These are phyloP conservation scores for Ambrosia hybrid DNA, from an alignment of 140 eudicot species.

Conservation along the genomic window DNA sequence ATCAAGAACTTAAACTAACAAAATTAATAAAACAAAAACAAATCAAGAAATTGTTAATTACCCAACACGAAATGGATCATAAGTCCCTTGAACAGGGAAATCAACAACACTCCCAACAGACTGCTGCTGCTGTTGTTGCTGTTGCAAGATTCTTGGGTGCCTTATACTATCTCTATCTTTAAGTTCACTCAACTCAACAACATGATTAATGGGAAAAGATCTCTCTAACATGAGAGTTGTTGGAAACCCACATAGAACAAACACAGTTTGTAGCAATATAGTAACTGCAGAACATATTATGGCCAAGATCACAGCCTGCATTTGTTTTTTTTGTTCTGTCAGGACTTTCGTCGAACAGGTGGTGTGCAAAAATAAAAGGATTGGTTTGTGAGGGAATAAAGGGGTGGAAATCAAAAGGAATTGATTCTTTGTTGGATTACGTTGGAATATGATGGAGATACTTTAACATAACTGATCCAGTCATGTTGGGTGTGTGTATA, in stretches of 20 bases:
- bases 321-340: conserved; percentile 25
- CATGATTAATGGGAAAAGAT: conserved; percentile 55
- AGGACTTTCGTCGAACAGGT: conserved; percentile 29
- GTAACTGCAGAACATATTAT: conserved; percentile 6
- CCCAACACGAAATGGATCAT: conserved; percentile 89
- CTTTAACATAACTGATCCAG: background rate
- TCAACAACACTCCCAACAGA: conserved; percentile 62
- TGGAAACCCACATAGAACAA: conserved; percentile 46
- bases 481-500: background rate
- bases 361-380: conserved; percentile 17
- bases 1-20: background rate
- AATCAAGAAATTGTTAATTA: conserved; percentile 28
- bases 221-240: conserved; percentile 51
- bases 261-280: conserved; percentile 31
- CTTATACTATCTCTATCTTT: conserved; percentile 58
- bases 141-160: conserved; percentile 75
- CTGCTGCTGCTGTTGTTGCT: conserved; percentile 32
- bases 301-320: conserved; percentile 32
- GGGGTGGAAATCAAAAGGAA: conserved; percentile 5
- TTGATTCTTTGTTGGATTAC: conserved; percentile 13
- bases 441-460: conserved; percentile 11
- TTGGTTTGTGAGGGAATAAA: conserved; percentile 7
- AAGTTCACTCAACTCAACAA: conserved; percentile 68
- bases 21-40: background rate
- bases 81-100: conserved; percentile 80